These are phyloP conservation scores for Vitis riparia DNA, from an alignment of 164 flowering plant genomes.

Conservation along the genomic window DNA sequence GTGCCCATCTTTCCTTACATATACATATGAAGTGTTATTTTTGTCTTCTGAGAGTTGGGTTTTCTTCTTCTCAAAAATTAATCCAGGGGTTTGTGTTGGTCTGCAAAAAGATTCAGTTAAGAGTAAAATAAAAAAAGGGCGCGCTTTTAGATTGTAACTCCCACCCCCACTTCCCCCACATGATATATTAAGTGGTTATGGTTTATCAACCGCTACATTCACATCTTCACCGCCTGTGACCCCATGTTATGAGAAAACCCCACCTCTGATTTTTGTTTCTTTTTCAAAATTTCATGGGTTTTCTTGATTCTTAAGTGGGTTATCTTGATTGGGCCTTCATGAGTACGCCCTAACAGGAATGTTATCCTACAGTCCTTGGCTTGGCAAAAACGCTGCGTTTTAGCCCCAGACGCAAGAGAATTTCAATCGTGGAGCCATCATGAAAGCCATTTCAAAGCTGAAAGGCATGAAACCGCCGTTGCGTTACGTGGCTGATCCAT, in stretches of 20 bases:
- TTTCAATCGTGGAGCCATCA: neutral
- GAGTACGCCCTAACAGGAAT: too few species aligned
- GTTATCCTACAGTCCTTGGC: too few species aligned
- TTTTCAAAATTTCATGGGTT: too few species aligned
- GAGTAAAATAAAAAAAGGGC: neutral
- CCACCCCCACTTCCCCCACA: neutral
- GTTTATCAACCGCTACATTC: neutral
- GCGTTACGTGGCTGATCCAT: neutral
- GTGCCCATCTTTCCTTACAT: constrained; percentile 4
- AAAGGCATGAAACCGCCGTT: neutral
- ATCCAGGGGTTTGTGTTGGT: neutral
- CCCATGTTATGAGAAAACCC: too few species aligned
- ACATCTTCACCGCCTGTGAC: neutral
- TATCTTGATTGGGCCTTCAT: too few species aligned
- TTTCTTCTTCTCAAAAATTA: too few species aligned
- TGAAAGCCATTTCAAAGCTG: neutral
- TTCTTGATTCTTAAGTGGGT: too few species aligned
- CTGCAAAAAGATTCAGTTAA: neutral
- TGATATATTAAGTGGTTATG: neutral
- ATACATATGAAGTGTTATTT: neutral
- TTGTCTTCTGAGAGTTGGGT: neutral
- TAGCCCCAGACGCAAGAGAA: neutral
- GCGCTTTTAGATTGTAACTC: too few species aligned
- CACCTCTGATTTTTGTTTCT: too few species aligned
- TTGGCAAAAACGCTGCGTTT: neutral